Conservation (phyloP, 352 stramenopile genomes). For the Thraustochytrium striatum region DNA sequence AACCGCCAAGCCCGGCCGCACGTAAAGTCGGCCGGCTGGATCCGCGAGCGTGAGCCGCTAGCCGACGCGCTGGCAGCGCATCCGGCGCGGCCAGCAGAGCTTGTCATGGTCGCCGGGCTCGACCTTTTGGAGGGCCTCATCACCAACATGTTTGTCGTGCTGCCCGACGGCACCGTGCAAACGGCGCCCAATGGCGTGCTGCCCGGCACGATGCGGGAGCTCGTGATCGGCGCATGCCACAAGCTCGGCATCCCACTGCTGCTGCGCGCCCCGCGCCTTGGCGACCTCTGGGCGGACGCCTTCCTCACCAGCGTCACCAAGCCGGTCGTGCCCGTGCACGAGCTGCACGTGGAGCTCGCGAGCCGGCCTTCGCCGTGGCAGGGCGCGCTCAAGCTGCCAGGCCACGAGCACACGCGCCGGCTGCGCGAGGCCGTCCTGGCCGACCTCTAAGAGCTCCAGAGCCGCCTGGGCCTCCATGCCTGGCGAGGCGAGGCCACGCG, state of each 20-base stretch:
- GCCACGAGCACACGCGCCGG: neutral
- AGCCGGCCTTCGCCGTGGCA: no score
- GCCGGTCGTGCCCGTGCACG: neutral
- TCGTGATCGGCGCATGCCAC: neutral
- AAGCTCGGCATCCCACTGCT: slow-evolving; percentile 3
- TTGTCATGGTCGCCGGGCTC: slow-evolving; percentile 13
- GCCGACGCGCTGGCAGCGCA: neutral
- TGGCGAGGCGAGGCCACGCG: no score
- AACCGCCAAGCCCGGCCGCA: neutral
- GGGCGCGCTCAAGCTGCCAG: neutral
- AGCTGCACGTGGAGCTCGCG: neutral
- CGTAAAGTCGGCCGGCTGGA: slow-evolving; percentile 3
- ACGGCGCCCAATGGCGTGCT: slow-evolving; percentile 7
- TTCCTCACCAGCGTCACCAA: slow-evolving; percentile 26
- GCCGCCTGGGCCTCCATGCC: no score
- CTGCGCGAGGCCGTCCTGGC: neutral
- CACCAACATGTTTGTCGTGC: neutral
- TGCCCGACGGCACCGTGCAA: neutral
- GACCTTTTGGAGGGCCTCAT: slow-evolving; percentile 17
- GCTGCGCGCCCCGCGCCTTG: neutral
- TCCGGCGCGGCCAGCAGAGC: neutral
- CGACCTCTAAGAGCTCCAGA: no score
- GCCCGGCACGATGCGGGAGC: neutral
- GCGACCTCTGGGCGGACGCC: neutral
- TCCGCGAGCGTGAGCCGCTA: neutral